These are phyloP conservation scores for Solanum paucissectum DNA, from an alignment of 257 asterid species.

Conservation along the genomic window DNA sequence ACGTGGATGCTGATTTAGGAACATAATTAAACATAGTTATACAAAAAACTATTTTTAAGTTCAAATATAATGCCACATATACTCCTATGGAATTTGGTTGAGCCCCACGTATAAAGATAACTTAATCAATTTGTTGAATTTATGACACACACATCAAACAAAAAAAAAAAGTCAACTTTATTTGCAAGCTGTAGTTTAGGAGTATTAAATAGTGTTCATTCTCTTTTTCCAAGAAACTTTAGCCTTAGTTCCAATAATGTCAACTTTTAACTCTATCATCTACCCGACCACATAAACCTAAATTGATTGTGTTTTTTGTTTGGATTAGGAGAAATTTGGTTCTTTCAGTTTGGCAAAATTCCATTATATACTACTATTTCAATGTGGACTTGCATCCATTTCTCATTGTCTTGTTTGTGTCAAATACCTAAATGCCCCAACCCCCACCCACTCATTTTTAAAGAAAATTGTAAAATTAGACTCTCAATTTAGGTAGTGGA, in stretches of 20 bases:
- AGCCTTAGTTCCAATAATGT: background rate
- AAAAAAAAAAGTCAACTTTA: background rate
- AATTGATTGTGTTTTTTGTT: background rate
- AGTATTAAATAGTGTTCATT: background rate
- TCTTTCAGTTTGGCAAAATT: background rate
- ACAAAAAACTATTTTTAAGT: background rate
- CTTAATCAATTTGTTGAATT: background rate
- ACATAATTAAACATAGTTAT: background rate
- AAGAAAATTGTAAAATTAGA: background rate
- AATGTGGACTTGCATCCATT: background rate
- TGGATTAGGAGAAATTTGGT: background rate
- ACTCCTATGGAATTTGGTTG: background rate
- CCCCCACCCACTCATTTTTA: background rate
- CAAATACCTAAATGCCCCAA: background rate
- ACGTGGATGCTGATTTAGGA: background rate
- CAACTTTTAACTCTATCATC: slow-evolving; percentile 1
- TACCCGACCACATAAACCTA: slow-evolving; percentile 3
- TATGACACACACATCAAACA: too few relatives aligned
- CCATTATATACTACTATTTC: background rate
- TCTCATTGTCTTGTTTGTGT: background rate
- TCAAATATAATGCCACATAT: background rate
- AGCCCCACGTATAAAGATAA: background rate
- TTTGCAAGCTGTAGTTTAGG: slow-evolving; percentile 1
- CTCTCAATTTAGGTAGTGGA: background rate
- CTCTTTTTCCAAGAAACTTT: background rate